Evolutionary conservation across 2,329 filamentous ascomycete species (phyloP).

Genomic region (Dactylellina leptospora): DNA sequence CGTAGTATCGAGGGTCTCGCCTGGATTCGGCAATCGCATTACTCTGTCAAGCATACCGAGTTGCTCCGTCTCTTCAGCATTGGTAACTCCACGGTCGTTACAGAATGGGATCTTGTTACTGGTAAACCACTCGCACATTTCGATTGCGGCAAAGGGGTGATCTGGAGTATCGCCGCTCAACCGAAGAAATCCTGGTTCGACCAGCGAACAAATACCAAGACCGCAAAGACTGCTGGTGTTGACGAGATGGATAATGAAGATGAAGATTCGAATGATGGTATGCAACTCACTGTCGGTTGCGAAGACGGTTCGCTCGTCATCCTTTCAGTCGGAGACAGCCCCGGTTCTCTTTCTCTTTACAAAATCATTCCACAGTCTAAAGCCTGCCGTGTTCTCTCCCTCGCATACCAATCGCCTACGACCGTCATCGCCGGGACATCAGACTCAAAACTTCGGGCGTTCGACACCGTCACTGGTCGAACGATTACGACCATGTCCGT

Average conservation of each 20-base stretch:
- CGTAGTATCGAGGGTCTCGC: slow-evolving; percentile 88
- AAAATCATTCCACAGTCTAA: slow-evolving; percentile 51
- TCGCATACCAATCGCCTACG: slow-evolving; percentile 85
- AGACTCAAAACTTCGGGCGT: slow-evolving; percentile 93
- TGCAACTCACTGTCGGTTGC: slow-evolving; percentile 79
- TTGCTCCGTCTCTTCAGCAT: slow-evolving; percentile 88
- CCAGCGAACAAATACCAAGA: slow-evolving; percentile 60
- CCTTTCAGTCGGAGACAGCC: slow-evolving; percentile 81
- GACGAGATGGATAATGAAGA: slow-evolving; percentile 60
- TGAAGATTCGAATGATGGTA: slow-evolving; percentile 57
- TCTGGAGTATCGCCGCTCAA: slow-evolving; percentile 94
- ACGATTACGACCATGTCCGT: slow-evolving; percentile 84
- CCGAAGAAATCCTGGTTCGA: slow-evolving; percentile 64
- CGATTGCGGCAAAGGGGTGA: slow-evolving; percentile 91
- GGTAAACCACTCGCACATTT: slow-evolving; percentile 81
- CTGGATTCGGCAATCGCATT: slow-evolving; percentile 87
- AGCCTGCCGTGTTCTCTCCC: slow-evolving; percentile 73
- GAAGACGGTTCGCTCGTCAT: slow-evolving; percentile 89
- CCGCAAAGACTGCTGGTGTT: slow-evolving; percentile 54
- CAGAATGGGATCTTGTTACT: slow-evolving; percentile 90
- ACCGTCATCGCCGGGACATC: slow-evolving; percentile 89
- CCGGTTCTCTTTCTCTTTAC: slow-evolving; percentile 25
- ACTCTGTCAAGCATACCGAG: slow-evolving; percentile 70
- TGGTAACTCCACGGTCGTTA: slow-evolving; percentile 88
- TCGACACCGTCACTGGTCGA: slow-evolving; percentile 81